Base-by-base conservation (phyloP, 2,329 filamentous ascomycete genomes). In the Paraphoma chrysanthemicola region DNA sequence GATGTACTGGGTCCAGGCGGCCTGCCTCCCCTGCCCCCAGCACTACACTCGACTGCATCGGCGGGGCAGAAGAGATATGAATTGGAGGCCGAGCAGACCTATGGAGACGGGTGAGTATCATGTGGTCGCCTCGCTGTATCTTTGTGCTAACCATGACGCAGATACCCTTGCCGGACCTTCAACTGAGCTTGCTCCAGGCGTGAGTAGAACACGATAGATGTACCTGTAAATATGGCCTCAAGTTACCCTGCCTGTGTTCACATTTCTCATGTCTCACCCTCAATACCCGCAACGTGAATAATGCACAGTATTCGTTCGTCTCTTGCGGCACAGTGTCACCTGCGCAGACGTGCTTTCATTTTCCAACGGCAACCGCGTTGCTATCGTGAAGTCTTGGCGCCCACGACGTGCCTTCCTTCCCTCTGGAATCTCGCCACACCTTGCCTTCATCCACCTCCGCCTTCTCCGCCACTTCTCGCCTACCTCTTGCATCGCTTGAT, bases 1-100 rank as follows among this genome's bases (percentile, higher is more conserved):
- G 81, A 82, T 63, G 86, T 93, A 54, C 77, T 97, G 61, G 88
- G 91, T 49, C 84, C 90, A 44, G 83, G 90, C 69, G 93, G 94
- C 1, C 78, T 99, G 78, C 95, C 95, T 54, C 95, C 95, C n/a
- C 80, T 90, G 71, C 95, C 94, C 14, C 88, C 88, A 70, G 89
- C 91, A n/a, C 79, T 88, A 77, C 86, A 78, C 64, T 56, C 81
- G 65, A 68, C 83, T 23, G 54, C 52, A 56, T 83, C 83, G 43
- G 75, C 82, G 59, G 86, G 87, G 81, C 83, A 88, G 72, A 86
- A 89, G 73, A 88, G 93, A 77, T 86, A 89, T 78, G 88, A 96
- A 70, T 72, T 91, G 69, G 79, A 82, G 33, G 80, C 82, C 69
- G 88, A 93, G 72, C 85, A 90, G 71, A 85, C 89, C 57, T 97